Evolutionary conservation across 768 basidiomycete genomes (phyloP).

Genomic region (Scleroderma bovista): DNA sequence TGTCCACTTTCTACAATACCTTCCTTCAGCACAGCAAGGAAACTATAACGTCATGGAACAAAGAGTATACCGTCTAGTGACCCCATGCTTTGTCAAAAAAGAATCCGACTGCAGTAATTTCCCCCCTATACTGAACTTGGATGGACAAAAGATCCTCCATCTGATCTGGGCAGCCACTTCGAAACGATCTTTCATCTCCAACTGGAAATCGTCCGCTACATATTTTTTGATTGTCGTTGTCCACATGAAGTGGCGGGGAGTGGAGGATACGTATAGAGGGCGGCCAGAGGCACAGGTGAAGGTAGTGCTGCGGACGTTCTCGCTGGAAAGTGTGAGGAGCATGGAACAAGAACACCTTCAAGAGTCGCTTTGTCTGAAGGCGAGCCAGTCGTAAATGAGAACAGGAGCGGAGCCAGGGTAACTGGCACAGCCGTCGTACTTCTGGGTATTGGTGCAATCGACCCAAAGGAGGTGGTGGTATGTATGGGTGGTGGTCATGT

Average conservation of each 20-base stretch:
- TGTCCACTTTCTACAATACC: not conserved
- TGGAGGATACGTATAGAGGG: constrained; percentile 9
- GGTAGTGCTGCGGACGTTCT: constrained; percentile 6
- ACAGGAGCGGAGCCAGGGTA: not conserved
- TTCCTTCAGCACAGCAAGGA: not conserved
- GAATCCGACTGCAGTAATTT: constrained; percentile 11
- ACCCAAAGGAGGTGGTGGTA: not conserved
- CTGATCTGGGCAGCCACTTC: constrained; percentile 22
- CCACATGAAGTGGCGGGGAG: constrained; percentile 5
- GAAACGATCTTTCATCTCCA: constrained; percentile 14
- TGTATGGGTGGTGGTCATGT: not conserved
- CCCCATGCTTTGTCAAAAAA: constrained; percentile 9
- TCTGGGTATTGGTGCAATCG: no score
- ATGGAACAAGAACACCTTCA: not conserved
- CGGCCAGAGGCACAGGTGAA: constrained; percentile 8
- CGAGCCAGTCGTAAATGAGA: not conserved
- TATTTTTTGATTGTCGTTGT: constrained; percentile 6
- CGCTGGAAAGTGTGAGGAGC: constrained; percentile 1
- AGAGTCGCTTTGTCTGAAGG: no score
- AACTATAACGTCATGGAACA: not conserved
- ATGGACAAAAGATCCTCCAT: constrained; percentile 16
- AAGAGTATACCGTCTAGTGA: constrained; percentile 2
- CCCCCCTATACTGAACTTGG: constrained; percentile 20
- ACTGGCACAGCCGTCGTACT: not conserved
- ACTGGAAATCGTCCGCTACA: constrained; percentile 2